phyloP scores from a whole-genome alignment of 345 rosid genomes.

The Adansonia digitata region DNA sequence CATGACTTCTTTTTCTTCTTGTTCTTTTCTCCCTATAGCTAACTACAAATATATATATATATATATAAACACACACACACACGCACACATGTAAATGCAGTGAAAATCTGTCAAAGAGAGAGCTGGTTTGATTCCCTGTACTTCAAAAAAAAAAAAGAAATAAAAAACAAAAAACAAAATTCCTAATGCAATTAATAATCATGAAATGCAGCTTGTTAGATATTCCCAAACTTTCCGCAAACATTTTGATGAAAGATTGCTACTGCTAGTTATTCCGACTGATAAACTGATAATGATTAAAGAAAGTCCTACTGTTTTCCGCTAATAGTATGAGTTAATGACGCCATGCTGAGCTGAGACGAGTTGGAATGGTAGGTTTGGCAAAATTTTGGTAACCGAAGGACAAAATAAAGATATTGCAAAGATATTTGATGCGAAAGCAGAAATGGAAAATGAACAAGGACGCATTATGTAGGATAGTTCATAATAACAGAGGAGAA shows the following conservation, averaged over 20 bases:
- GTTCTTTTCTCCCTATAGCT: background rate
- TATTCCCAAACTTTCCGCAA: background rate
- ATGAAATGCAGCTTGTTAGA: background rate
- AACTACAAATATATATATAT: background rate
- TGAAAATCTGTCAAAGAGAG: background rate
- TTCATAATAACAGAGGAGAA: background rate
- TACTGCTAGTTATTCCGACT: background rate
- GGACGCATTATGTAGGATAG: background rate
- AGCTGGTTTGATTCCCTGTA: background rate
- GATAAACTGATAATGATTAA: no score
- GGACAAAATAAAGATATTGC: conserved; percentile 5
- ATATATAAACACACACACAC: no score
- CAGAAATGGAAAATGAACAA: background rate
- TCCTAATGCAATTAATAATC: background rate
- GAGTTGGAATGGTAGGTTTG: background rate
- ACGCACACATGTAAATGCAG: no score
- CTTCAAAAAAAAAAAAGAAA: no score
- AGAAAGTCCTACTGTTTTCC: background rate
- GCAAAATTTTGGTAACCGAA: background rate
- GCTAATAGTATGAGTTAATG: background rate
- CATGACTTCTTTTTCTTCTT: background rate
- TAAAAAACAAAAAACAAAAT: background rate
- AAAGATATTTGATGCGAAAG: conserved; percentile 2
- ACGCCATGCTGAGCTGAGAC: background rate
- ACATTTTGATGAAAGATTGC: background rate